Evolutionary conservation across 2,329 filamentous ascomycete species (phyloP).

Genomic region (Diaporthe vaccinii): DNA sequence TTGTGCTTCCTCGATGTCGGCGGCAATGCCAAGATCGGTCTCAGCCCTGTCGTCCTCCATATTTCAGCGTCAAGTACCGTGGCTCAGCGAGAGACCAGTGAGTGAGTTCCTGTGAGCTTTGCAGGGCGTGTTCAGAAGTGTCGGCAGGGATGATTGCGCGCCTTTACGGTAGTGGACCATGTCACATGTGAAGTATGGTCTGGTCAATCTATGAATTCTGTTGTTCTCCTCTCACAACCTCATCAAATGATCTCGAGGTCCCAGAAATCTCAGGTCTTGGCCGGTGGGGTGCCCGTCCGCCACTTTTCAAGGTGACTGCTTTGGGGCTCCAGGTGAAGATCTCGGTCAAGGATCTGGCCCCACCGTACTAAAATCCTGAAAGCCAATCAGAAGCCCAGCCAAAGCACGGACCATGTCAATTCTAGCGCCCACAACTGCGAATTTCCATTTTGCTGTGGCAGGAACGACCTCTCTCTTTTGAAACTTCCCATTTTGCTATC

Average conservation of each 20-base stretch:
- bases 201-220: neutral
- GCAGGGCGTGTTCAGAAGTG: neutral
- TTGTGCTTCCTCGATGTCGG: constrained; percentile 69
- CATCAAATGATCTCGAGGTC: too few relatives aligned
- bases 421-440: constrained; percentile 41
- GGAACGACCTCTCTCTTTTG: constrained; percentile 26
- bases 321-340: neutral
- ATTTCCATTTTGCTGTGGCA: constrained; percentile 39
- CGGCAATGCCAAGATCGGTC: constrained; percentile 78
- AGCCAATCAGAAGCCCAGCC: neutral
- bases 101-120: neutral
- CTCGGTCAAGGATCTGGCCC: constrained; percentile 1
- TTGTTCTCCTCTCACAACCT: neutral
- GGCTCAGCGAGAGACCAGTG: neutral
- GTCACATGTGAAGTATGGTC: neutral
- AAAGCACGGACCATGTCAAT: constrained; percentile 38
- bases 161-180: neutral
- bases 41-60: constrained; percentile 85
- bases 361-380: neutral
- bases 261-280: constrained; percentile 19
- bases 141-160: neutral
- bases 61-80: neutral
- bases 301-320: constrained; percentile 28
- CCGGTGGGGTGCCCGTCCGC: neutral
- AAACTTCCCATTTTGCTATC: constrained; percentile 31